Evolutionary conservation across 768 basidiomycete genomes (phyloP), one percentile per base, ranked within the genome.

Genomic region (Leccinum olivaceopallidum): DNA sequence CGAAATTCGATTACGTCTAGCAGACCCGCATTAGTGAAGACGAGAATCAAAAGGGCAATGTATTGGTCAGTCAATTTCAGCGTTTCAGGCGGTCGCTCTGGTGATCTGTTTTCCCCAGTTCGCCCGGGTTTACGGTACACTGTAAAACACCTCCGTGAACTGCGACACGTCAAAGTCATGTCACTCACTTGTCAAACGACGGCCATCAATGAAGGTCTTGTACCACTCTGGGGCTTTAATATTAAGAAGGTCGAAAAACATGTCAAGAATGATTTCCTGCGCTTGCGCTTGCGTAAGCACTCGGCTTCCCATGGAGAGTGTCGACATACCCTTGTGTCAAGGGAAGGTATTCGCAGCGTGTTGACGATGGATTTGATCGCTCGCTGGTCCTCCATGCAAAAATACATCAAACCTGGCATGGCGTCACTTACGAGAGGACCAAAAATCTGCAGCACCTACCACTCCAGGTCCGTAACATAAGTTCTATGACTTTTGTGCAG

Each of bases 211-310:
- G 68, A 96, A 98, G 0, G 92, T 90, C 67, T 93, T 85, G 71
- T 93, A 92, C 94, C 95, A 98, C 50, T 90, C 89, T 2, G 94
- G 92, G 0, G 90, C 83, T 72, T 92, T 92, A 75, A 98, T 95
- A 58, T 94, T 92, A 20, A 99, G 77, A 18, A 95, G 80, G 62
- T 93, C 91, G 67, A 98, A 98, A 67, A 98, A 90, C 85, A 97
- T 89, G 66, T 98, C 94, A 56, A 98, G 78, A 37, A 98, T 80
- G 32, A 94, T 85, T 78, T 98, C 96, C 95, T 97, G 66, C 18
- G 69, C 50, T 22, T 97, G 66, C 18, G 69, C 50, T 22, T 53
- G n/a, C 16, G 24, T 73, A 47, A 73, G 64, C 47, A 47, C 16
- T 56, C 24, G 8, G 37, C 30, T 20, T 50, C 18, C 47, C 10